A percentile compares a stretch with the other conserved stretches of the same genome.
These are phyloP conservation scores for Citrus australasica DNA, from an alignment of 345 rosid genomes.

Conservation along the genomic window DNA sequence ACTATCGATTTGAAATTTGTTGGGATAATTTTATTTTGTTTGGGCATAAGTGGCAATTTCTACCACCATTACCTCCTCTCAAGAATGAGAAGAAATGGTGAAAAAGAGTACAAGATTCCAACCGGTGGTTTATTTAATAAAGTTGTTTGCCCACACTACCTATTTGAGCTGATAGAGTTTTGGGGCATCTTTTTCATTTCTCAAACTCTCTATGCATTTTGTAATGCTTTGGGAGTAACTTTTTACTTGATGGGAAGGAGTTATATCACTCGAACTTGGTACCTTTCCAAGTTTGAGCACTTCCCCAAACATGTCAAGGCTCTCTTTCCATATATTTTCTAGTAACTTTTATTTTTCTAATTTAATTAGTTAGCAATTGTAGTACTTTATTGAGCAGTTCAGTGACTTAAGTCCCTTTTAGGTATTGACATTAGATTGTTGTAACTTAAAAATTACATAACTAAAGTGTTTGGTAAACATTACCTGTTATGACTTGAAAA, in stretches of 20 bases:
- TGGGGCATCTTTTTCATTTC: slow-evolving; percentile 52
- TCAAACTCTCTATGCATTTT: slow-evolving; percentile 36
- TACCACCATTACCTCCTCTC: slow-evolving; percentile 76
- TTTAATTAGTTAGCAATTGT: too few species aligned
- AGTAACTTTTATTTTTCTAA: not conserved
- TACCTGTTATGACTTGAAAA: too few species aligned
- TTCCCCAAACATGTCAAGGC: slow-evolving; percentile 54
- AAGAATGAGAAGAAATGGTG: slow-evolving; percentile 38
- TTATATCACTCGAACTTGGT: slow-evolving; percentile 65
- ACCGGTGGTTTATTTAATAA: slow-evolving; percentile 55
- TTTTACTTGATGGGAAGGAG: slow-evolving; percentile 63
- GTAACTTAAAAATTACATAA: too few species aligned
- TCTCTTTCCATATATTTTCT: slow-evolving; percentile 55
- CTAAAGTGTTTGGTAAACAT: too few species aligned
- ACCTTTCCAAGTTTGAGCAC: slow-evolving; percentile 59
- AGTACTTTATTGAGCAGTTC: too few species aligned
- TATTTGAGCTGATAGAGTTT: slow-evolving; percentile 62
- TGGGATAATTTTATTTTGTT: slow-evolving; percentile 45
- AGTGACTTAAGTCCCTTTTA: too few species aligned
- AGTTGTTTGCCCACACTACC: slow-evolving; percentile 73
- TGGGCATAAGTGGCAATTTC: slow-evolving; percentile 67
- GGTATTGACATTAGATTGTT: too few species aligned
- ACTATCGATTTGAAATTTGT: slow-evolving; percentile 31
- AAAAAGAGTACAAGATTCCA: slow-evolving; percentile 61
- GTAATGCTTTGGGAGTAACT: slow-evolving; percentile 32